A percentile compares a stretch with the other conserved stretches of the same genome.
phyloP scores from a whole-genome alignment of 2,329 filamentous ascomycete species.

The Neonectria sp. region DNA sequence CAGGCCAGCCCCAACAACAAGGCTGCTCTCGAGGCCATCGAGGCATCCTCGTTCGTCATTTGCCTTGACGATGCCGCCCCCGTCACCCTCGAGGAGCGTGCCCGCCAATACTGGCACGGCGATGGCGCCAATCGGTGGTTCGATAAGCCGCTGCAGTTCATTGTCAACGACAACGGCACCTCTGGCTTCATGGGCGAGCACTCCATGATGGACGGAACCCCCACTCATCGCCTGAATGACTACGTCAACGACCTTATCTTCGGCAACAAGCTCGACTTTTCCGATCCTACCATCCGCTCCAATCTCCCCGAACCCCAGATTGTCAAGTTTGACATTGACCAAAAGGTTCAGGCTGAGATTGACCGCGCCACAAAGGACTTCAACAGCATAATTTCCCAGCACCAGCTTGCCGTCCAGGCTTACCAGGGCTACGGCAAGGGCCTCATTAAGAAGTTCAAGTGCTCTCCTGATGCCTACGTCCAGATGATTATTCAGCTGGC shows the following conservation, averaged over 20 bases:
- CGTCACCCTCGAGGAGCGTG: conserved; percentile 94
- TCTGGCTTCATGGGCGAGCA: conserved; percentile 99
- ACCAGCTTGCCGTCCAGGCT: conserved; percentile 93
- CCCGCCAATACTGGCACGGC: conserved; percentile 98
- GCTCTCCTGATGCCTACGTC: conserved; percentile 96
- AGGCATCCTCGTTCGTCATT: conserved; percentile 90
- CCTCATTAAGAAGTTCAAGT: conserved; percentile 99
- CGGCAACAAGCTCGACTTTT: conserved; percentile 93
- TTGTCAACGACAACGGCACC: conserved; percentile 97
- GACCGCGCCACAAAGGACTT: conserved; percentile 86
- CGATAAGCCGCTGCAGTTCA: conserved; percentile 98
- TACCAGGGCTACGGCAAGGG: conserved; percentile 99
- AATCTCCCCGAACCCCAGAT: conserved; percentile 85
- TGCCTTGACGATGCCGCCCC: conserved; percentile 94
- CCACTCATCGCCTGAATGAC: conserved; percentile 97
- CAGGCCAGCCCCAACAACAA: conserved; percentile 85
- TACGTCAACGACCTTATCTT: conserved; percentile 94
- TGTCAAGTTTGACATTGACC: conserved; percentile 84
- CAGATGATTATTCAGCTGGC: conserved; percentile 99
- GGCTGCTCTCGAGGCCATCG: conserved; percentile 82
- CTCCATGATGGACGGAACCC: conserved; percentile 99
- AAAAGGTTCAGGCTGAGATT: conserved; percentile 83
- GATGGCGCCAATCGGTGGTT: conserved; percentile 97
- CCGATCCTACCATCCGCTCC: conserved; percentile 82
- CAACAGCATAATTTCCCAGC: conserved; percentile 82